phyloP scores from a whole-genome alignment of 1,139 yeast species.

The Sugiyamaella novakii region DNA sequence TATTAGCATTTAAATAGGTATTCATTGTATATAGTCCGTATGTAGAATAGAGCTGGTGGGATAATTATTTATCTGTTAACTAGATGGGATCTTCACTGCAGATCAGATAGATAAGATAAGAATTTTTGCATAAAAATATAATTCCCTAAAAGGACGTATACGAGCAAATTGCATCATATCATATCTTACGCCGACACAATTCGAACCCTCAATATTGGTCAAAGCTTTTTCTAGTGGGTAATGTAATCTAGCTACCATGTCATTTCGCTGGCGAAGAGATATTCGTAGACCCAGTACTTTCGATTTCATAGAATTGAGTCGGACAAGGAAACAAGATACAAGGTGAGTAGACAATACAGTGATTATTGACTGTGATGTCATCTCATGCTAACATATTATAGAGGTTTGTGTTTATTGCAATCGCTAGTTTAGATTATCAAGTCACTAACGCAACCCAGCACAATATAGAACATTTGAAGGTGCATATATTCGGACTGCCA shows the following conservation, averaged over 20 bases:
- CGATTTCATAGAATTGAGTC: slow-evolving; percentile 22
- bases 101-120: too few relatives aligned
- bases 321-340: slow-evolving; percentile 23
- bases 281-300: slow-evolving; percentile 14
- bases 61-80: too few relatives aligned
- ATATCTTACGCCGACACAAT: too few relatives aligned
- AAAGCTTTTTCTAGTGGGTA: too few relatives aligned
- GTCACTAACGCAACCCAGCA: slow-evolving; percentile 30
- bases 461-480: slow-evolving; percentile 49
- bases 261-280: slow-evolving; percentile 8
- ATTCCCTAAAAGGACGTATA: neutral
- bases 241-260: too few relatives aligned
- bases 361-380: too few relatives aligned
- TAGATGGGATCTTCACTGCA: too few relatives aligned
- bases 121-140: too few relatives aligned
- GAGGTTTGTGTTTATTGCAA: slow-evolving; percentile 8
- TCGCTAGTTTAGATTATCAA: neutral
- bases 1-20: slow-evolving; percentile 14
- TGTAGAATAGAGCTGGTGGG: too few relatives aligned
- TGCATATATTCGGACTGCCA: slow-evolving; percentile 47
- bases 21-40: too few relatives aligned
- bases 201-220: too few relatives aligned
- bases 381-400: slow-evolving; percentile 20
- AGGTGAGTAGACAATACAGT: slow-evolving; percentile 25
- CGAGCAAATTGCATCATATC: too few relatives aligned